Conservation (phyloP, 169 alveolate genomes). For the Plasmodium gallinaceum region DNA sequence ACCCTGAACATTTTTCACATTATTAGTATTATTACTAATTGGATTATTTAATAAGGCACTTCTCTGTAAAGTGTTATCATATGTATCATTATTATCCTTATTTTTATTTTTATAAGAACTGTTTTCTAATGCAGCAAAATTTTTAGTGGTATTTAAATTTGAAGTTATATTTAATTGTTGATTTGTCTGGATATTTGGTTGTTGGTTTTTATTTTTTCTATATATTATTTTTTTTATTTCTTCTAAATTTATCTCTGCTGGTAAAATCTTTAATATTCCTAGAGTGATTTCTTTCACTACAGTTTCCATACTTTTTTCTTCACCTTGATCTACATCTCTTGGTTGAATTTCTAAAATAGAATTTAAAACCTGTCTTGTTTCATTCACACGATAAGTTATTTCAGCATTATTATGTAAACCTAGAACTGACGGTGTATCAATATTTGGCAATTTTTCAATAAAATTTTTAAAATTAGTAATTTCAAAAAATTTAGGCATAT, state of each 20-base stretch:
- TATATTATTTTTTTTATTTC: conserved; percentile 73
- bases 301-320: conserved; percentile 95
- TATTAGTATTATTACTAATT: conserved; percentile 92
- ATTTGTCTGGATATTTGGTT: conserved; percentile 31
- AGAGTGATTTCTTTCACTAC: conserved; percentile 92
- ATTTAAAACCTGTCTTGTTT: conserved; percentile 91
- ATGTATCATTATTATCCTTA: conserved; percentile 28
- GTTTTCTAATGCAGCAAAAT: conserved; percentile 41
- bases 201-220: conserved; percentile 73
- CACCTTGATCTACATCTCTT: conserved; percentile 93
- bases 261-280: conserved; percentile 91
- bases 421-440: conserved; percentile 94
- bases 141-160: conserved; percentile 38
- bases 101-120: conserved; percentile 41
- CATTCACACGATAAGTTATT: conserved; percentile 94
- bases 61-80: conserved; percentile 44
- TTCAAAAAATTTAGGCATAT: conserved; percentile 93
- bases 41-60: conserved; percentile 89
- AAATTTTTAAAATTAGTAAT: conserved; percentile 89
- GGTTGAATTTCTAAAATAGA: conserved; percentile 96
- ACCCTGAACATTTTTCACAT: conserved; percentile 85
- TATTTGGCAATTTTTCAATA: conserved; percentile 92
- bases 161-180: conserved; percentile 49
- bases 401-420: conserved; percentile 96
- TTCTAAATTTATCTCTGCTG: conserved; percentile 88